Conservation (phyloP, 164 flowering plant species). For the Chimonanthus salicifolius region DNA sequence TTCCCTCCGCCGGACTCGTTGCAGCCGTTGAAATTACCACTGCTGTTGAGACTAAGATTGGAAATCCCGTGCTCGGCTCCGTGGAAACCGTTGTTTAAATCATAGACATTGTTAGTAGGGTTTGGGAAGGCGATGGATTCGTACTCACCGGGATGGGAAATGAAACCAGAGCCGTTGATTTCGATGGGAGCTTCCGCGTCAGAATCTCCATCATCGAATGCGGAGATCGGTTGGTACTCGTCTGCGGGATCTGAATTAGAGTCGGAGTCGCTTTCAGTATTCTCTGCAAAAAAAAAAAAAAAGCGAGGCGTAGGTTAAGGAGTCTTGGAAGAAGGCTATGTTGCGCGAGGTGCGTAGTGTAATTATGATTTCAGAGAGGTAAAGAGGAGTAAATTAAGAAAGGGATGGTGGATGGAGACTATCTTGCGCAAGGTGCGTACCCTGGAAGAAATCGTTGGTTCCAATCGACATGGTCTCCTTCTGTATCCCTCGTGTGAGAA, state of each 20-base stretch:
- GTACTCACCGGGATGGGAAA: background rate
- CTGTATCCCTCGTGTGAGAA: no score
- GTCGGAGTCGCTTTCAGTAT: slow-evolving; percentile 49
- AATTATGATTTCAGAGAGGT: background rate
- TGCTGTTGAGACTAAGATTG: slow-evolving; percentile 16
- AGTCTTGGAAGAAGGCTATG: background rate
- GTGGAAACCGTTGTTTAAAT: slow-evolving; percentile 8
- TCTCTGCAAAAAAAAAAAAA: slow-evolving; percentile 21
- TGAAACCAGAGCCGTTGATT: slow-evolving; percentile 11
- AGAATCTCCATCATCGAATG: slow-evolving; percentile 23
- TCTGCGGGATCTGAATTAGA: slow-evolving; percentile 39
- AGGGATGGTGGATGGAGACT: background rate
- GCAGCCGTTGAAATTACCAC: background rate
- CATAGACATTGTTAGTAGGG: slow-evolving; percentile 2
- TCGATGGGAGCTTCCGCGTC: slow-evolving; percentile 8
- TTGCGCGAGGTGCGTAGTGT: background rate
- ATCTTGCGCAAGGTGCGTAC: slow-evolving; percentile 4
- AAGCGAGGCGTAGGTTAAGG: background rate
- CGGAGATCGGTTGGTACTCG: slow-evolving; percentile 59
- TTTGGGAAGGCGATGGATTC: slow-evolving; percentile 1
- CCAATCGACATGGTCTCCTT: slow-evolving; percentile 21
- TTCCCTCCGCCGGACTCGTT: background rate
- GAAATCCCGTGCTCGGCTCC: slow-evolving; percentile 9
- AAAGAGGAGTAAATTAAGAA: background rate
- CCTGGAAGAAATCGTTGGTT: slow-evolving; percentile 20